These are phyloP conservation scores for Penicillium lividum DNA, from an alignment of 495 filamentous ascomycete genomes.

Conservation along the genomic window DNA sequence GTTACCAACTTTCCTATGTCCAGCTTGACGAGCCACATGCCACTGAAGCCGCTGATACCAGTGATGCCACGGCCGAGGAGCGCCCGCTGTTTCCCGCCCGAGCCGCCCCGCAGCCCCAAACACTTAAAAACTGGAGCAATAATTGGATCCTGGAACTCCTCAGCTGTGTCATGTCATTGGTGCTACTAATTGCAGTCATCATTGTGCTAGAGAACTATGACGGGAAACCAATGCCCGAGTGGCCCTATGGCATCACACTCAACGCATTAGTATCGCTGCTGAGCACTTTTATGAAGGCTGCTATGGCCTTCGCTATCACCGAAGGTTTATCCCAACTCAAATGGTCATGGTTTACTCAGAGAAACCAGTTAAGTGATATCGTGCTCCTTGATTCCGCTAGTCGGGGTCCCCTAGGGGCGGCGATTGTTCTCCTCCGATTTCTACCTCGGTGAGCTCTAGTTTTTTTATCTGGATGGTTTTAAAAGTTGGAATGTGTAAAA, in stretches of 20 bases:
- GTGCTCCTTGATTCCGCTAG: constrained; percentile 43
- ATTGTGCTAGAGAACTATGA: constrained; percentile 40
- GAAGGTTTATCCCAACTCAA: constrained; percentile 50
- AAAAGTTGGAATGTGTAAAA: too few relatives aligned
- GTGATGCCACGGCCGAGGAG: too few relatives aligned
- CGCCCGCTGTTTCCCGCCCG: too few relatives aligned
- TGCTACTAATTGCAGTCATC: constrained; percentile 30
- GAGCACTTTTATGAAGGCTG: constrained; percentile 43
- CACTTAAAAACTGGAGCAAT: constrained; percentile 19
- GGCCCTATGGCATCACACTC: constrained; percentile 49
- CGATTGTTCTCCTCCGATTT: constrained; percentile 32
- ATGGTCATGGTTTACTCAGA: constrained; percentile 48
- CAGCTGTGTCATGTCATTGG: constrained; percentile 25
- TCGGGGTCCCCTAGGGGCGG: constrained; percentile 37
- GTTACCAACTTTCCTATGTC: too few relatives aligned
- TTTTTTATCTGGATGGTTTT: too few relatives aligned
- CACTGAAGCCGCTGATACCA: too few relatives aligned
- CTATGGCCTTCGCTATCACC: constrained; percentile 40
- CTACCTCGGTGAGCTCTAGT: constrained; percentile 27
- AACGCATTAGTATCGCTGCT: constrained; percentile 50
- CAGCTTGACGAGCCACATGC: too few relatives aligned
- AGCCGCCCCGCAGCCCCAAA: constrained; percentile 22
- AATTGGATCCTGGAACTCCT: constrained; percentile 32
- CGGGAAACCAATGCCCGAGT: constrained; percentile 38
- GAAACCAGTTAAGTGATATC: constrained; percentile 45